Percentiles rank a stretch among this genome's conserved stretches.
phyloP scores from a whole-genome alignment of 2,329 filamentous ascomycete species.

The Aspergillus brasiliensis region DNA sequence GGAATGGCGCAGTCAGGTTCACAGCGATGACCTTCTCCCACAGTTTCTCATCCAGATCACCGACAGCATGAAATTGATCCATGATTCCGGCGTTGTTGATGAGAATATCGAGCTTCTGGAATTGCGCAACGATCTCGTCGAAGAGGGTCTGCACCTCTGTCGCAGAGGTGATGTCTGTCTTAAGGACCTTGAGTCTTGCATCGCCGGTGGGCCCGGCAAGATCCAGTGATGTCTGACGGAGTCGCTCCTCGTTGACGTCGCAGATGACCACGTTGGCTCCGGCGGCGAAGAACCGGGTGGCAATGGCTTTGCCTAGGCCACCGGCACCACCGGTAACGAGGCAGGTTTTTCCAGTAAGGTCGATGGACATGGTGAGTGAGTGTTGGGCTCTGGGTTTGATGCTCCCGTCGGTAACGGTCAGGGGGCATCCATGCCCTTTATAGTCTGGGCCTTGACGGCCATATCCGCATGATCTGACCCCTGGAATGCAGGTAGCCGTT shows the following conservation, averaged over 20 bases:
- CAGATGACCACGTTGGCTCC: constrained; percentile 44
- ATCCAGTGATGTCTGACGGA: constrained; percentile 25
- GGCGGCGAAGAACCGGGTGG: constrained; percentile 35
- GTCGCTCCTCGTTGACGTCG: constrained; percentile 37
- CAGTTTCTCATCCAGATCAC: constrained; percentile 45
- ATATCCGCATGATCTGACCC: not conserved
- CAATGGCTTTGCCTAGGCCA: constrained; percentile 43
- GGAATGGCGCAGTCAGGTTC: constrained; percentile 59
- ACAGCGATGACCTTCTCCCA: constrained; percentile 60
- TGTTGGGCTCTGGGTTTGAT: not conserved
- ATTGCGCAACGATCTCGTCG: constrained; percentile 32
- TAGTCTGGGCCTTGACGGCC: not conserved
- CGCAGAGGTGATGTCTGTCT: constrained; percentile 42
- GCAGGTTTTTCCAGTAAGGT: constrained; percentile 28
- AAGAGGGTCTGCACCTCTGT: constrained; percentile 42
- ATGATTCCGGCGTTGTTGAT: constrained; percentile 62
- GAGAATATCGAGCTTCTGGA: constrained; percentile 58
- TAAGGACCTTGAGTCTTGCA: constrained; percentile 30
- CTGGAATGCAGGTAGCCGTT: not conserved
- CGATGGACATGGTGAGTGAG: not conserved
- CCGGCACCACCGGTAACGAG: constrained; percentile 41
- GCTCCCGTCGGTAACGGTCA: not conserved
- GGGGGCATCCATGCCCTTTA: not conserved
- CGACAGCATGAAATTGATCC: constrained; percentile 59
- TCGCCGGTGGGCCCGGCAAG: constrained; percentile 17